A percentile compares a stretch with the other conserved stretches of the same genome.
phyloP scores from a whole-genome alignment of 768 basidiomycete genomes.

The Fistulinella prunicolor region DNA sequence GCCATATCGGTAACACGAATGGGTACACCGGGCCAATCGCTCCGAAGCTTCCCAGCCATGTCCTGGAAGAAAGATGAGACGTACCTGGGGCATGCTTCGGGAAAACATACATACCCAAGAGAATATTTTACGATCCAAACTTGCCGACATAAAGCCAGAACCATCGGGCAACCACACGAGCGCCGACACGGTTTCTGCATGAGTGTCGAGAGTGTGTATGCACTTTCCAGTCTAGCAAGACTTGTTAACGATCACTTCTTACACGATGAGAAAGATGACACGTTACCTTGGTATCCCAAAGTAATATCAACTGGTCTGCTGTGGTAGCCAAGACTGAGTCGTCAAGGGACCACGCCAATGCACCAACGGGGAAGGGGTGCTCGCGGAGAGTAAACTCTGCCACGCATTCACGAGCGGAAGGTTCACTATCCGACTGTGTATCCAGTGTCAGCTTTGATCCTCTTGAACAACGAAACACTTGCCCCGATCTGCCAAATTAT shows the following conservation, averaged over 20 bases:
- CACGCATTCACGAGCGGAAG: constrained; percentile 56
- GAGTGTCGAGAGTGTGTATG: constrained; percentile 61
- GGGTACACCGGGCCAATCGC: constrained; percentile 64
- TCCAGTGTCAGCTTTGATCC: constrained; percentile 5
- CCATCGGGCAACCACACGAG: constrained; percentile 88
- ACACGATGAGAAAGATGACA: not conserved
- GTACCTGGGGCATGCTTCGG: not conserved
- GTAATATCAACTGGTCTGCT: constrained; percentile 74
- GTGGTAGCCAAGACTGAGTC: constrained; percentile 81
- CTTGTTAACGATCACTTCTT: constrained; percentile 4
- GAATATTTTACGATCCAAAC: constrained; percentile 78
- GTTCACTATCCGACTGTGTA: constrained; percentile 43
- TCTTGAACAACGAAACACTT: constrained; percentile 31
- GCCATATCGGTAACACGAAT: constrained; percentile 87
- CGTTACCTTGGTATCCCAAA: constrained; percentile 87
- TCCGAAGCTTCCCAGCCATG: constrained; percentile 65
- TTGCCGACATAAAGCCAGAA: constrained; percentile 85
- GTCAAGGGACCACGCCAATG: constrained; percentile 91
- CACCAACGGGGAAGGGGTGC: constrained; percentile 77
- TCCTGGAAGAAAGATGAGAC: constrained; percentile 47
- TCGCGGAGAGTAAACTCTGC: constrained; percentile 61
- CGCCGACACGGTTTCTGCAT: constrained; percentile 81
- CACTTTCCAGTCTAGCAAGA: constrained; percentile 66
- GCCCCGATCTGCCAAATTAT: constrained; percentile 90
- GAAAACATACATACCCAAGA: constrained; percentile 63